Percentiles rank a stretch among this genome's conserved stretches.
phyloP scores from a whole-genome alignment of 768 basidiomycete genomes.

The Tricholoma saponaceum region DNA sequence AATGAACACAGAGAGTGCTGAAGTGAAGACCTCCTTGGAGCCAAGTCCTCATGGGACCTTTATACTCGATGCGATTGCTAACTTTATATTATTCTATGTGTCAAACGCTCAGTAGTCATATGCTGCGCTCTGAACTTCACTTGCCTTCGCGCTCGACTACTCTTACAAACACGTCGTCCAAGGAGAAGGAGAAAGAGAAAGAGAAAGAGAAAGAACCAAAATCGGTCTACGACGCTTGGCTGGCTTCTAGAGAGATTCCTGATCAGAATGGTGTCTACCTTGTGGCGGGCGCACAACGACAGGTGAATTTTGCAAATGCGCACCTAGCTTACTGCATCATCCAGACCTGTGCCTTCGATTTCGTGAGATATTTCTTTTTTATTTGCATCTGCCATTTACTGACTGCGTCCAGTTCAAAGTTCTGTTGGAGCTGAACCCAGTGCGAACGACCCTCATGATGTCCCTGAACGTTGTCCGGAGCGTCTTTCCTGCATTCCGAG shows the following conservation, averaged over 20 bases:
- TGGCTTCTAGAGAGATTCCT: slow-evolving; percentile 51
- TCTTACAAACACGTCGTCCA: slow-evolving; percentile 15
- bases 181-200: slow-evolving; percentile 4
- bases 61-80: slow-evolving; percentile 25
- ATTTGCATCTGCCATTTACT: slow-evolving; percentile 6
- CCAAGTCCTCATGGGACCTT: slow-evolving; percentile 19
- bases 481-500: slow-evolving; percentile 75
- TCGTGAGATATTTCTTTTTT: slow-evolving; percentile 33
- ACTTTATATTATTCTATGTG: slow-evolving; percentile 35
- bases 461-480: slow-evolving; percentile 67
- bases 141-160: slow-evolving; percentile 22
- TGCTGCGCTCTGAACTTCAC: slow-evolving; percentile 32
- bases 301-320: slow-evolving; percentile 53
- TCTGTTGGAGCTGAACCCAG: slow-evolving; percentile 54
- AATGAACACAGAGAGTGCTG: slow-evolving; percentile 24
- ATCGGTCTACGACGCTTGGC: slow-evolving; percentile 50
- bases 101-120: slow-evolving; percentile 31
- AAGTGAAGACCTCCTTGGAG: slow-evolving; percentile 16
- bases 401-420: slow-evolving; percentile 31
- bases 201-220: slow-evolving; percentile 19
- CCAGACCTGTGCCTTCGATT: slow-evolving; percentile 48
- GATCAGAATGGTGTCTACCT: slow-evolving; percentile 41
- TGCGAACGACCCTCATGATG: slow-evolving; percentile 70
- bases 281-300: slow-evolving; percentile 66
- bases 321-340: slow-evolving; percentile 52